Evolutionary conservation across 495 filamentous ascomycete species (phyloP), one percentile per base, ranked within the genome.

Genomic region (Penicillium ochrochloron): DNA sequence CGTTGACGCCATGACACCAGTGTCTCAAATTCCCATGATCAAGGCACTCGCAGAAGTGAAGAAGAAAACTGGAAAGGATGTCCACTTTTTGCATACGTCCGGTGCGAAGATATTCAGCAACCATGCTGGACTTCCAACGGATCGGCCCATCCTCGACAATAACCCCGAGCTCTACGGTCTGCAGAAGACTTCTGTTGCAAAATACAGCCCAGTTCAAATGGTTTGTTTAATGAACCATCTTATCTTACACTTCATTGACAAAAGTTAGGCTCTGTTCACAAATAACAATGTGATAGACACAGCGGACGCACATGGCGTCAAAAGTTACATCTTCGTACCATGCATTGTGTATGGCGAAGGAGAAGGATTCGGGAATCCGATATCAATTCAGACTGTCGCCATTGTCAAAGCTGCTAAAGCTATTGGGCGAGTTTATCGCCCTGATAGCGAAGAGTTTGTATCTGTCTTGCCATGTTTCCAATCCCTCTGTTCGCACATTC

Each of bases 301-400:
- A 21, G 72, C 74, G 0, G 76, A 79, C 19, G 50, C 59, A 11
- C 61, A 74, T 33, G 81, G 75, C 0, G 76, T 85, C 31, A 66
- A 70, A 25, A 77, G 74, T 60, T 84, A 85, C 55, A 76, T 85
- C 57, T 83, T 84, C 62, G 67, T 65, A 0, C 82, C 81, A 0
- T 84, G 81, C 60, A 69, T 81, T 55, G 80, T 82, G 5, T 82
- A 84, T 59, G 81, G 82, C 10, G 57, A 73, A 34, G 78, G 80
- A 15, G 73, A 78, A 51, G 80, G 81, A 4, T 84, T 83, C 34
- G 80, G 80, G 17, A 83, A 85, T 57, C 55, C 60, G 3, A 82
- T 81, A 33, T 83, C 82, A 1, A 83, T 81, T 37, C 83, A 85
- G 60, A 80, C 74, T 4, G 78, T 80, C 0, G 78, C 76, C 0